Evolutionary conservation across 768 basidiomycete species (phyloP), one percentile per base, ranked within the genome.

Genomic region (Amanita exitialis): DNA sequence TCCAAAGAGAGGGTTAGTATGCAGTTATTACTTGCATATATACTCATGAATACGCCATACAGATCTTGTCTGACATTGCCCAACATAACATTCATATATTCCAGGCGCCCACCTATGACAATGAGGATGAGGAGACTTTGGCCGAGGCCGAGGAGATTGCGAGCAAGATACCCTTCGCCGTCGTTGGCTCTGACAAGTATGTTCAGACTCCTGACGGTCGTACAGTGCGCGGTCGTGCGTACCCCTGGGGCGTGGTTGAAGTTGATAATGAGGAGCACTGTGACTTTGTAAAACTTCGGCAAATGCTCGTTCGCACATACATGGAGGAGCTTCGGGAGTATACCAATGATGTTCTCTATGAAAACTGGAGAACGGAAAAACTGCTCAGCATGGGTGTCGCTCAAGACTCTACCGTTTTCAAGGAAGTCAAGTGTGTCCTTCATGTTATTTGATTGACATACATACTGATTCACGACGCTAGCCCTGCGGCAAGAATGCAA

Each of bases 211-310:
- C 88, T 20, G 92, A 95, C 60, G 93, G 94, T 21, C 87, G 93
- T 53, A 74, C 85, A 67, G 92, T 97, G 44, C 90, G 96, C 57
- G 96, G 96, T 10, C 90, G 96, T 58, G 75, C 82, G 3, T 99
- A 99, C 66, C 96, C 96, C 8, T 99, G 96, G 96, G 96, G 96
- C 65, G 85, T 94, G 45, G 92, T 98, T 57, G 96, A 99, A 65
- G 96, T 99, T 21, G 96, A 99, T 74, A 98, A 99, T 61, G 96
- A 98, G 64, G 90, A 92, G 15, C 96, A 99, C 64, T 99, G 96
- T 59, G 96, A 99, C 67, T 99, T 99, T 64, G 95, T 98, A 68
- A 98, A 98, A 70, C 86, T 99, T 54, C 86, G 96, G 47, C 96
- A 98, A 68, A 98, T 99, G 96, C 86, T 99, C 34, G 87, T 99